These are phyloP conservation scores for Dendrobium huoshanense DNA, from an alignment of 106 monocot species.

Conservation along the genomic window DNA sequence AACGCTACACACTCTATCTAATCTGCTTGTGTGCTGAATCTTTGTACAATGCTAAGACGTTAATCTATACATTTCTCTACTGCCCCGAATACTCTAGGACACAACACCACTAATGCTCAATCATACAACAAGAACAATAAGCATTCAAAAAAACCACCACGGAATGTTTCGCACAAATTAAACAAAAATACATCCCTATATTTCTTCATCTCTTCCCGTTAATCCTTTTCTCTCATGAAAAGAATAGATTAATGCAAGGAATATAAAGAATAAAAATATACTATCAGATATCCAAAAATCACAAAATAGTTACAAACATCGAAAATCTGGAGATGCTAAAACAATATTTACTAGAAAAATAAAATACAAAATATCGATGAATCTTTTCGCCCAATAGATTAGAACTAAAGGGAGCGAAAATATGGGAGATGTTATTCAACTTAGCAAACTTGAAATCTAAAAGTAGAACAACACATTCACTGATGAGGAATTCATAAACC, in stretches of 20 bases:
- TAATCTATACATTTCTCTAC: too few relatives aligned
- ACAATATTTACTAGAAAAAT: neutral
- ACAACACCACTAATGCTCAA: neutral
- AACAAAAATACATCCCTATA: too few relatives aligned
- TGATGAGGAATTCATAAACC: neutral
- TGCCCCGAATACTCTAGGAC: too few relatives aligned
- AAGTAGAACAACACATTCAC: neutral
- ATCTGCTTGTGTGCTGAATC: too few relatives aligned
- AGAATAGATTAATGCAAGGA: neutral
- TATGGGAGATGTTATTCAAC: neutral
- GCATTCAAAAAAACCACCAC: neutral
- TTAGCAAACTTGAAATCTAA: neutral
- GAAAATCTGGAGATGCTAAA: neutral
- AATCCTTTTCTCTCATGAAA: neutral
- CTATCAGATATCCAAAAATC: neutral
- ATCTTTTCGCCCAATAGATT: neutral
- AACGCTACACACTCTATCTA: too few relatives aligned
- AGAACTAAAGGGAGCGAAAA: neutral
- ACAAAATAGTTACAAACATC: neutral
- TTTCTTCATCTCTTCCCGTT: too few relatives aligned
- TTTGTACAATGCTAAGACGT: too few relatives aligned
- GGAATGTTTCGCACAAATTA: neutral
- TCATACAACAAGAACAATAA: neutral
- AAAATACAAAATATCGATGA: neutral
- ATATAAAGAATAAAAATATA: neutral